phyloP scores from a whole-genome alignment of 139 green algal species.

The Tetradesmus obliquus region DNA sequence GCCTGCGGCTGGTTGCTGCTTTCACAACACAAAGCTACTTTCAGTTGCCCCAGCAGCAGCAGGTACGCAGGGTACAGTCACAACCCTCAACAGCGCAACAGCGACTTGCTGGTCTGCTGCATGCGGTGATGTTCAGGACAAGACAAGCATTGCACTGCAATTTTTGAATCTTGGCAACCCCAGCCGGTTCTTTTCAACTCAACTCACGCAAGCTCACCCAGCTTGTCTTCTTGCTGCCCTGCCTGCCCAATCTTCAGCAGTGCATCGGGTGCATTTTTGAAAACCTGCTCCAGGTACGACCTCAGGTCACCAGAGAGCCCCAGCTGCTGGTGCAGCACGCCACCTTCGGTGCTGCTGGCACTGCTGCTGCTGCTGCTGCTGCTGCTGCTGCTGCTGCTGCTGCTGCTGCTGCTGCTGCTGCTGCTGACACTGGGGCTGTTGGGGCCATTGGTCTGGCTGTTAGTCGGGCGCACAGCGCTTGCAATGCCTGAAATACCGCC shows the following conservation, averaged over 20 bases:
- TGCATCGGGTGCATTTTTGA: background rate
- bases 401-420: background rate
- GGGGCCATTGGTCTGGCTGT: background rate
- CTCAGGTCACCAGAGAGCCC: background rate
- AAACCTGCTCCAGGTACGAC: slow-evolving; percentile 1
- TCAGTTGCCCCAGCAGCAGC: too few species aligned
- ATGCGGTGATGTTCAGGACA: too few species aligned
- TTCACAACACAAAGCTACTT: too few species aligned
- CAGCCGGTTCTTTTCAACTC: background rate
- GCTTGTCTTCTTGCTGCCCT: background rate
- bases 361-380: background rate
- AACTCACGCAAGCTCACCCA: background rate
- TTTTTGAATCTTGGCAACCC: too few species aligned
- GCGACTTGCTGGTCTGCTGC: too few species aligned
- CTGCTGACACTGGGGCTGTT: background rate
- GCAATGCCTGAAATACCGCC: background rate
- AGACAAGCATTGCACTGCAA: too few species aligned
- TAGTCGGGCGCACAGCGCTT: background rate
- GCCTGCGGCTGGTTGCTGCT: too few species aligned
- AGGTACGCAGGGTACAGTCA: too few species aligned
- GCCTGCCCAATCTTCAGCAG: background rate
- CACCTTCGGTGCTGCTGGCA: background rate
- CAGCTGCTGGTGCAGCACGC: background rate
- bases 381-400: background rate
- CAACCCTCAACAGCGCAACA: too few species aligned